Percentiles rank a stretch among this genome's conserved stretches.
phyloP scores from a whole-genome alignment of 495 filamentous ascomycete species.

The Daldinia vernicosa region DNA sequence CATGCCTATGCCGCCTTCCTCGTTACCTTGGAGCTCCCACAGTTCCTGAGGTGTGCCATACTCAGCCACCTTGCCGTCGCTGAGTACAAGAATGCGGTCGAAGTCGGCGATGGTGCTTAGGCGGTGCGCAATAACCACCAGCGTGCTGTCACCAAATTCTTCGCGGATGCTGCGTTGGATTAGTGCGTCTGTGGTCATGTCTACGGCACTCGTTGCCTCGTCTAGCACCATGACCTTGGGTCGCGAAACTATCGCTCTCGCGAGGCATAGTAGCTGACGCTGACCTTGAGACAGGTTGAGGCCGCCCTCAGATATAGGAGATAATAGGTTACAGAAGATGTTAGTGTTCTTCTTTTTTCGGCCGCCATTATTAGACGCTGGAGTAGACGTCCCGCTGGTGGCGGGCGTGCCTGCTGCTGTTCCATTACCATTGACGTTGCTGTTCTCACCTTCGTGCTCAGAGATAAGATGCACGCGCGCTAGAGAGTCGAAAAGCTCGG shows the following conservation, averaged over 20 bases:
- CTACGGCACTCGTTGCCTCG: constrained; percentile 88
- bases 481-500: constrained; percentile 76
- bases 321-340: constrained; percentile 66
- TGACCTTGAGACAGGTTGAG: constrained; percentile 88
- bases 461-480: constrained; percentile 78
- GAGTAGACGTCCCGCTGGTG: constrained; percentile 33
- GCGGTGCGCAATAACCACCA: constrained; percentile 89
- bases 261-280: constrained; percentile 86
- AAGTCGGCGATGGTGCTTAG: constrained; percentile 88
- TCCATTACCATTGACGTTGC: constrained; percentile 27
- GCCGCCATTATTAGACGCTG: constrained; percentile 32
- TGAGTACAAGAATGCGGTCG: constrained; percentile 83
- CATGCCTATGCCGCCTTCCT: constrained; percentile 63
- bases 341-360: constrained; percentile 63
- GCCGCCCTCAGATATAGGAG: constrained; percentile 77
- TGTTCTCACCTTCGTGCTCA: constrained; percentile 41
- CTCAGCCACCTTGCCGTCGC: constrained; percentile 77
- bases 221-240: constrained; percentile 90
- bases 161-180: constrained; percentile 85
- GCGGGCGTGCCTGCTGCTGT: constrained; percentile 26
- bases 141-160: constrained; percentile 78
- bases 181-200: constrained; percentile 83
- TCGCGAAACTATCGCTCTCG: constrained; percentile 80
- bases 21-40: constrained; percentile 60
- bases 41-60: constrained; percentile 75